A percentile compares a stretch with the other conserved stretches of the same genome.
phyloP scores from a whole-genome alignment of 1,284 basidiomycete genomes.

The Phaffia rhodozyma region DNA sequence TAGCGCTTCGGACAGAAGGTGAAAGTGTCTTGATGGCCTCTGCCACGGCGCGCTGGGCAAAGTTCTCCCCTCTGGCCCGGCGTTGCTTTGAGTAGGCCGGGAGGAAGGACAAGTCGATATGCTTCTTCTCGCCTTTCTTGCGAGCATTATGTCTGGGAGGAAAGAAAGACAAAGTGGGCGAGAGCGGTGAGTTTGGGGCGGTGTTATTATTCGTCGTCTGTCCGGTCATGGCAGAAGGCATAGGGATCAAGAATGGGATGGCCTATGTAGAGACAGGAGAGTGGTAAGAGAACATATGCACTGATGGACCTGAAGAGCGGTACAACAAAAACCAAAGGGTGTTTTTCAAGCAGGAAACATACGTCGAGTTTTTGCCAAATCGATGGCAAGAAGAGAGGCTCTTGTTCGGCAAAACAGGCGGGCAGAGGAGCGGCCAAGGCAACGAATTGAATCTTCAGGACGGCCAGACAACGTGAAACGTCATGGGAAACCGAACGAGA shows the following conservation, averaged over 20 bases:
- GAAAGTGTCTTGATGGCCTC: conserved; percentile 29
- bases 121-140: neutral
- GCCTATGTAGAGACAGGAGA: neutral
- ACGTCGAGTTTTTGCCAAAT: conserved; percentile 17
- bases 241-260: conserved; percentile 26
- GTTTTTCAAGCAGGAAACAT: neutral
- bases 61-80: conserved; percentile 20
- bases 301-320: too few species aligned
- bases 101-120: conserved; percentile 14
- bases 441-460: conserved; percentile 14
- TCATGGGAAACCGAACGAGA: neutral
- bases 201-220: too few species aligned
- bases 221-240: neutral
- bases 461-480: neutral
- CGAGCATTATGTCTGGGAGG: conserved; percentile 15
- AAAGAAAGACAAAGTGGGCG: conserved; percentile 28
- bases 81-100: neutral
- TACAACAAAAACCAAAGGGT: neutral
- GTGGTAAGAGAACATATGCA: too few species aligned
- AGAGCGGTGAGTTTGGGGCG: neutral
- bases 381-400: conserved; percentile 12
- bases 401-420: neutral
- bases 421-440: conserved; percentile 3
- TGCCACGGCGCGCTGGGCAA: conserved; percentile 28
- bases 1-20: conserved; percentile 19